Base-by-base conservation (phyloP, 1,284 basidiomycete species). In the Bondarzewia mesenterica region DNA sequence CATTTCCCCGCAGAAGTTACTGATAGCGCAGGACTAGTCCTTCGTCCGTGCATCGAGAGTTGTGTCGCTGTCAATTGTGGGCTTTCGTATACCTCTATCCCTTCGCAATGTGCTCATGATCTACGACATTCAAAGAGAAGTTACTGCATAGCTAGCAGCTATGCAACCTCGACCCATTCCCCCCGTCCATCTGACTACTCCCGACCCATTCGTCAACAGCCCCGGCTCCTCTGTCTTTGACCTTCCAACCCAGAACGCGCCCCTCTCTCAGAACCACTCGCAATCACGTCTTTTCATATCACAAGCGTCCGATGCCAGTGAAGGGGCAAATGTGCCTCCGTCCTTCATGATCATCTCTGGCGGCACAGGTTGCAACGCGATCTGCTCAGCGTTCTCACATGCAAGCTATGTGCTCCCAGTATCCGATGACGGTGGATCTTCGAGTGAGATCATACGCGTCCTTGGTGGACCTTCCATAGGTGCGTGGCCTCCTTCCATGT, bases 371-470 rank as follows among this genome's bases (percentile, higher is more conserved):
- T 85, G 86, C 50, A 90, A 90, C 58, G 75, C 83, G 16, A 85
- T 90, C 54, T 88, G 85, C 58, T 68, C 82, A 35, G 85, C 86
- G 3, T 90, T 90, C 57, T 73, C 70, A 2, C 70, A 74, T 51
- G 80, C 85, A 10, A 84, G 77, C 62, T 88, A 88, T 54, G 80
- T 87, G 20, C 70, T 90, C 20, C 88, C 88, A 26, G 86, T 93
- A 40, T 92, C 89, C 5, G 89, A 93, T 61, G 88, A 93, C 59
- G 89, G 89, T 12, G 89, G 88, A 46, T 89, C 85, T 14, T 89
- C 86, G 3, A 86, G 84, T 56, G 87, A 90, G 67, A 89, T 90
- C 47, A 89, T 89, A 48, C 78, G 88, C 38, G 88, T 90, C 12
- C 68, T 91, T 18, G 88, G 87, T 18, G 88, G 87, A 4, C 88